phyloP scores from a whole-genome alignment of 1,139 yeast genomes.

The Tardiomyces blankii region DNA sequence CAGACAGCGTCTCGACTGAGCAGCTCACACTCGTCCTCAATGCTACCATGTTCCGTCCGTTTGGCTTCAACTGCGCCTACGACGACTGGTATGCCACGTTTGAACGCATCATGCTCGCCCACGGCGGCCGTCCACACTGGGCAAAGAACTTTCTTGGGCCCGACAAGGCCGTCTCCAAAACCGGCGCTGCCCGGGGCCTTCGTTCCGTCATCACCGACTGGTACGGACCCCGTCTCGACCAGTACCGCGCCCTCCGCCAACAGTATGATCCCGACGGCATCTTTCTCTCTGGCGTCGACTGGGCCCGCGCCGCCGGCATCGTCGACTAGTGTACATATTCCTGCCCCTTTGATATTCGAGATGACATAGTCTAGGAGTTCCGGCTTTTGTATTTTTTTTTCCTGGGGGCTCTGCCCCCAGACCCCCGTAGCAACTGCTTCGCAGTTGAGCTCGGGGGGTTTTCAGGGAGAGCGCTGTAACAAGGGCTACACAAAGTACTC shows the following conservation, averaged over 20 bases:
- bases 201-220: conserved; percentile 57
- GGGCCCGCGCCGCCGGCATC: conserved; percentile 78
- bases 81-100: conserved; percentile 76
- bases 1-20: conserved; percentile 40
- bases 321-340: conserved; percentile 17
- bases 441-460: too few relatives aligned
- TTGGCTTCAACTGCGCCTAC: conserved; percentile 60
- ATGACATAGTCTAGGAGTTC: too few relatives aligned
- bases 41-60: conserved; percentile 95
- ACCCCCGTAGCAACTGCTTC: too few relatives aligned
- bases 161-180: conserved; percentile 13
- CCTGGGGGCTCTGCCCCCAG: too few relatives aligned
- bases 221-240: conserved; percentile 63
- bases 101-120: conserved; percentile 63
- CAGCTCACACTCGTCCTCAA: conserved; percentile 80
- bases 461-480: too few relatives aligned
- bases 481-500: too few relatives aligned
- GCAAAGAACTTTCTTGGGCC: conserved; percentile 89
- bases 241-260: conserved; percentile 50
- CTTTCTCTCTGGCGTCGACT: conserved; percentile 61
- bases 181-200: conserved; percentile 59
- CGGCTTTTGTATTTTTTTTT: too few relatives aligned
- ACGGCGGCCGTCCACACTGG: conserved; percentile 97
- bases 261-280: conserved; percentile 73
- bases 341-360: too few relatives aligned